Evolutionary conservation across 2,329 filamentous ascomycete genomes (phyloP).

Genomic region (Aspergillus oerlinghausenensis): DNA sequence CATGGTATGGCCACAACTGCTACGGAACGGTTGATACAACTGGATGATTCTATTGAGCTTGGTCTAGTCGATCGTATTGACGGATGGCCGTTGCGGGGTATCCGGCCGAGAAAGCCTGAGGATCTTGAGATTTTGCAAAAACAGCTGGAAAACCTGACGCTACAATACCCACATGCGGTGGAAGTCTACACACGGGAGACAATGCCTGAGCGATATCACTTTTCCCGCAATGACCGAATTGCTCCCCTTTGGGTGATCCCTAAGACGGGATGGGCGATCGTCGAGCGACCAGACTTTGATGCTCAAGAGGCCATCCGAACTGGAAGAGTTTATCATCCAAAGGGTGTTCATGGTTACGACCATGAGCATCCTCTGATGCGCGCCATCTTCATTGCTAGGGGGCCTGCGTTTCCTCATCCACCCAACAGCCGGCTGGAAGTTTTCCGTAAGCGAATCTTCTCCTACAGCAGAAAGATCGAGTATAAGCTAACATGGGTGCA

Average conservation of each 20-base stretch:
- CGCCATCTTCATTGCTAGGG: conserved; percentile 87
- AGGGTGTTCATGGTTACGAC: conserved; percentile 90
- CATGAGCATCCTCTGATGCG: conserved; percentile 93
- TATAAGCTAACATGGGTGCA: conserved; percentile 32
- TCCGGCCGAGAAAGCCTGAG: conserved; percentile 68
- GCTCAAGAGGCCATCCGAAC: conserved; percentile 62
- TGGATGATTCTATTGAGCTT: conserved; percentile 83
- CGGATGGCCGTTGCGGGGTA: conserved; percentile 88
- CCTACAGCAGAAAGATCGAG: not conserved
- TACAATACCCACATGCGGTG: conserved; percentile 58
- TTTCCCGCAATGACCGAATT: conserved; percentile 80
- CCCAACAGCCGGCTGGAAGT: conserved; percentile 72
- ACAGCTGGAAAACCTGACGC: conserved; percentile 50
- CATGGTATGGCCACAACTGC: conserved; percentile 98
- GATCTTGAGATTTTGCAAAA: conserved; percentile 67
- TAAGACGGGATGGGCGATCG: conserved; percentile 87
- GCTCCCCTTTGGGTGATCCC: conserved; percentile 94
- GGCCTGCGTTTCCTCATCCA: conserved; percentile 83
- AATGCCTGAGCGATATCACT: conserved; percentile 93
- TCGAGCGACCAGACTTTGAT: conserved; percentile 73
- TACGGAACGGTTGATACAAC: conserved; percentile 71
- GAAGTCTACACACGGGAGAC: conserved; percentile 81
- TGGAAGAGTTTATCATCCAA: conserved; percentile 68
- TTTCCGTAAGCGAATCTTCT: conserved; percentile 66
- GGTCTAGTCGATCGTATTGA: conserved; percentile 76